phyloP scores from a whole-genome alignment of 345 rosid genomes.

The Brassica cretica region DNA sequence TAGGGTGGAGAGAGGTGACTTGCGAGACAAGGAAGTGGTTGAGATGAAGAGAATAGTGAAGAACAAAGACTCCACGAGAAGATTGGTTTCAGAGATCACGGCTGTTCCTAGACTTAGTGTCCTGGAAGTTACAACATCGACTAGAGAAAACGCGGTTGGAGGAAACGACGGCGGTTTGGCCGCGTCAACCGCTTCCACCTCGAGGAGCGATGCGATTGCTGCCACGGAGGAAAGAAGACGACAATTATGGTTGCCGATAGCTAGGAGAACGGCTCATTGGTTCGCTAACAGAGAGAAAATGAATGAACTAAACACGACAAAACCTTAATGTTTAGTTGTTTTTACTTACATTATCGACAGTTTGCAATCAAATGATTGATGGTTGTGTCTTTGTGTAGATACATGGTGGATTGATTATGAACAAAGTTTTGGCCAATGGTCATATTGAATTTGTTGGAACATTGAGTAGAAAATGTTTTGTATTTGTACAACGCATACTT shows the following conservation, averaged over 20 bases:
- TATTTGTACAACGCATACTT: background rate
- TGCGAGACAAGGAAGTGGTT: constrained; percentile 17
- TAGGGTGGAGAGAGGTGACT: constrained; percentile 14
- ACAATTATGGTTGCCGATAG: constrained; percentile 74
- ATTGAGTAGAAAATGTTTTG: background rate
- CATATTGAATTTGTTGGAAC: background rate
- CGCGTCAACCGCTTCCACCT: constrained; percentile 35
- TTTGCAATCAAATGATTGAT: background rate
- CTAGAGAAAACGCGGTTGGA: constrained; percentile 32
- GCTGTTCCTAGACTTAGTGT: constrained; percentile 44
- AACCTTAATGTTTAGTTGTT: constrained; percentile 41
- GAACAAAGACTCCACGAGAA: constrained; percentile 42
- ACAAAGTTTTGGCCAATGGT: background rate
- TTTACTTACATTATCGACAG: too few species aligned
- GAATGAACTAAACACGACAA: constrained; percentile 30
- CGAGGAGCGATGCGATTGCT: constrained; percentile 1
- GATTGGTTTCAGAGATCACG: constrained; percentile 74
- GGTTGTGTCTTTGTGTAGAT: constrained; percentile 1
- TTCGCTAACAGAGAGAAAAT: constrained; percentile 61
- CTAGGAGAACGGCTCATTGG: constrained; percentile 66
- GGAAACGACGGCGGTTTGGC: background rate
- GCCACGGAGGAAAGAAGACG: constrained; percentile 52
- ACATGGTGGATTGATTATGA: constrained; percentile 6
- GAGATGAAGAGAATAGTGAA: constrained; percentile 28
- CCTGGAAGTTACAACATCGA: background rate